phyloP scores from a whole-genome alignment of 208 protist genomes.

The Trypanosoma lewisi region DNA sequence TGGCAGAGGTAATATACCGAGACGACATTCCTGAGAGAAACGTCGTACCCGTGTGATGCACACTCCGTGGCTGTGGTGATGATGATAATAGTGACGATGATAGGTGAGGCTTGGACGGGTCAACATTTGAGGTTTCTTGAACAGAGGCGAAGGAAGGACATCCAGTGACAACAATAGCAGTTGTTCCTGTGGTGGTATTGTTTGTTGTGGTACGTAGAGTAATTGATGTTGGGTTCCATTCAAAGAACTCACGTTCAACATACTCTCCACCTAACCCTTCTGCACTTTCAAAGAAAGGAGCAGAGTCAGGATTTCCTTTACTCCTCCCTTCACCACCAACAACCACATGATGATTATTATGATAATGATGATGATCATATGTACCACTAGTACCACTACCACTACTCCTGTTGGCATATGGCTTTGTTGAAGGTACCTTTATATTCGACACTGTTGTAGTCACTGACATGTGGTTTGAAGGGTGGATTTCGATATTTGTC shows the following conservation, averaged over 20 bases:
- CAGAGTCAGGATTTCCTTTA: too few relatives aligned
- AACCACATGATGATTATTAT: too few relatives aligned
- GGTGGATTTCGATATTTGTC: background rate
- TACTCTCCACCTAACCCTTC: background rate
- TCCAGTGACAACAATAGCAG: constrained; percentile 3
- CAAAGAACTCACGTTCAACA: constrained; percentile 32
- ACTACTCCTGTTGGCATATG: constrained; percentile 1
- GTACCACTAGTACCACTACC: too few relatives aligned
- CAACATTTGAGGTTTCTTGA: background rate
- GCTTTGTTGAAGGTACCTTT: constrained; percentile 6
- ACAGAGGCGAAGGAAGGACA: background rate
- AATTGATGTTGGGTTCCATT: constrained; percentile 76
- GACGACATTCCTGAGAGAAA: background rate
- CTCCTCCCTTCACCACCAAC: background rate
- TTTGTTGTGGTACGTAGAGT: constrained; percentile 9
- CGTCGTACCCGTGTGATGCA: background rate
- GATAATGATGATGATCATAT: too few relatives aligned
- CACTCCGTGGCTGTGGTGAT: background rate
- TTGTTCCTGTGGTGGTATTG: constrained; percentile 8
- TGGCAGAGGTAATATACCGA: background rate
- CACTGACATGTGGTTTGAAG: background rate
- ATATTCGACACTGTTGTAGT: background rate
- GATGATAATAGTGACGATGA: background rate
- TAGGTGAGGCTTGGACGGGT: background rate
- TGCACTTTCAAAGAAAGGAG: background rate